Evolutionary conservation across 2,329 filamentous ascomycete species (phyloP).

Genomic region (Didymella sp.): DNA sequence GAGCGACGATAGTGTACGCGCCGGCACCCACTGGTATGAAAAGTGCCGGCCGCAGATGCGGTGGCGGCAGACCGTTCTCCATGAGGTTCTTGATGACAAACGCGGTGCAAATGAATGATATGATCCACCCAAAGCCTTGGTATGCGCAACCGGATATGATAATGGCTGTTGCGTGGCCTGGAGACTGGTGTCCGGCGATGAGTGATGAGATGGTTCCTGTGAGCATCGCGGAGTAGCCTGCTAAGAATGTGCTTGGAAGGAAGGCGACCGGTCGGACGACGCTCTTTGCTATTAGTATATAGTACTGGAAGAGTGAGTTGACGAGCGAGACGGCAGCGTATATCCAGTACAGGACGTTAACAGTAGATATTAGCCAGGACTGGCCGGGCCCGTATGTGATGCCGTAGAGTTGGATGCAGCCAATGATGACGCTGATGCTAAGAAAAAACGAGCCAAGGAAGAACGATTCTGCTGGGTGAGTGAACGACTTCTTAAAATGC

Average conservation of each 20-base stretch:
- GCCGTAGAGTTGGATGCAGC: slow-evolving; percentile 45
- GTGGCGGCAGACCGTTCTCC: slow-evolving; percentile 65
- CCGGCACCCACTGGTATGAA: slow-evolving; percentile 77
- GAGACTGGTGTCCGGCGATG: slow-evolving; percentile 65
- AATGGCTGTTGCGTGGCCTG: slow-evolving; percentile 63
- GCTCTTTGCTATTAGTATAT: slow-evolving; percentile 65
- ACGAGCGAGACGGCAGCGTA: slow-evolving; percentile 48
- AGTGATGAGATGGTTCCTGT: slow-evolving; percentile 72
- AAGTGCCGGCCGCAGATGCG: slow-evolving; percentile 68
- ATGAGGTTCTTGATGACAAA: slow-evolving; percentile 72
- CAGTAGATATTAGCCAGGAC: slow-evolving; percentile 45
- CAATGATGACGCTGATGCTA: slow-evolving; percentile 47
- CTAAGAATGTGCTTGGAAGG: slow-evolving; percentile 74
- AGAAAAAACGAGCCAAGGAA: slow-evolving; percentile 54
- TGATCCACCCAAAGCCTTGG: slow-evolving; percentile 71
- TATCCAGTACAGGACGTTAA: slow-evolving; percentile 51
- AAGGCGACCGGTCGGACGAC: slow-evolving; percentile 66
- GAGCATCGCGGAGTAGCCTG: slow-evolving; percentile 72
- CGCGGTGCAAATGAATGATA: slow-evolving; percentile 71
- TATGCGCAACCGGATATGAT: slow-evolving; percentile 70
- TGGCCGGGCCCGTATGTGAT: slow-evolving; percentile 40
- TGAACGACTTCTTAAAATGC: slow-evolving; percentile 53
- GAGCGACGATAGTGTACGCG: slow-evolving; percentile 72
- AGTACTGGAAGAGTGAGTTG: slow-evolving; percentile 59
- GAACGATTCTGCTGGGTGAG: slow-evolving; percentile 57